Conservation (phyloP, 108 stramenopile species). For the Cyclotella choctawhatcheeana region DNA sequence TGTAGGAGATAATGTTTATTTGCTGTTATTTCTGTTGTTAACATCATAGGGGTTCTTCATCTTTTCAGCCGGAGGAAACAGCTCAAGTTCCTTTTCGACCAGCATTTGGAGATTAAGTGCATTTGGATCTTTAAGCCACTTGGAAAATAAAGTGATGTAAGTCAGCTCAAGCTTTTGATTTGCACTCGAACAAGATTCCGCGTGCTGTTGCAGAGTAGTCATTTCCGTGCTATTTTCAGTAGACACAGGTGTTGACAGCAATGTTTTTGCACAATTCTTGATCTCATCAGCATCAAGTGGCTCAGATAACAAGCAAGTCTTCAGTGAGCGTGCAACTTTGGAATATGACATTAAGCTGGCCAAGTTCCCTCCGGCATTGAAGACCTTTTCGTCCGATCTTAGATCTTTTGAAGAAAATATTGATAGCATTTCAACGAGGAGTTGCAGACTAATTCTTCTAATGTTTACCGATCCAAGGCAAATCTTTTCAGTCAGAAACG, state of each 20-base stretch:
- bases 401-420: conserved; percentile 17
- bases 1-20: too few species aligned
- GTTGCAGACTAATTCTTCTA: conserved; percentile 13
- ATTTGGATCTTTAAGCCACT: conserved; percentile 25
- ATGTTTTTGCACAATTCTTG: conserved; percentile 23
- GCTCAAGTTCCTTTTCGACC: background rate
- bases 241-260: conserved; percentile 6
- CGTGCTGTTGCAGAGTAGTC: conserved; percentile 1
- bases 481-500: conserved; percentile 12
- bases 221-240: background rate
- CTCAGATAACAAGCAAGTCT: conserved; percentile 4
- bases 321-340: conserved; percentile 26
- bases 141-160: conserved; percentile 24
- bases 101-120: background rate
- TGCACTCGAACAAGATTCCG: background rate
- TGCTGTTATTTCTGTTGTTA: too few species aligned
- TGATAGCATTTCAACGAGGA: conserved; percentile 23
- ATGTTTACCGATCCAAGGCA: background rate
- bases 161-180: background rate
- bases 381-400: conserved; percentile 15
- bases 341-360: conserved; percentile 14
- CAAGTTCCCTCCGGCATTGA: conserved; percentile 16
- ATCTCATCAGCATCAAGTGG: conserved; percentile 5
- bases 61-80: background rate
- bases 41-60: background rate